Evolutionary conservation across 306 rosid species (phyloP), one percentile per base, ranked within the genome.

Genomic region (Parietaria judaica): DNA sequence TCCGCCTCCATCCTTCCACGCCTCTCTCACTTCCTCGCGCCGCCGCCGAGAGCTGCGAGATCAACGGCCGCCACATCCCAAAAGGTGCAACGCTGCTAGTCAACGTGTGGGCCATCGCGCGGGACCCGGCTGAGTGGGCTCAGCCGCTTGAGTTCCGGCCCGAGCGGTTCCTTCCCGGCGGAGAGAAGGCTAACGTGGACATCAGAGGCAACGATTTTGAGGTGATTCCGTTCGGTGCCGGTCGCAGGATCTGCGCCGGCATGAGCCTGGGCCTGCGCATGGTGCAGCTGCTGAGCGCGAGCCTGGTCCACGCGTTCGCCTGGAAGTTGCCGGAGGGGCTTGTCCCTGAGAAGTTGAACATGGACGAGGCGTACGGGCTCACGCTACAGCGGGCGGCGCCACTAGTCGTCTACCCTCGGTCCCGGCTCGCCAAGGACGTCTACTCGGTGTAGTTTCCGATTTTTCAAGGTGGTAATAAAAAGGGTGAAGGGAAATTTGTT

Each of bases 1-100:
- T 90, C 15, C 85, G 95, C 14, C 85, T 90, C 12, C 97, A 90
- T 72, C 95, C 97, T 0, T 67, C 97, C n/a, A 84, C 97, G 9
- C 97, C 97, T 0, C 86, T 90, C n/a, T 86, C 95, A 1, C 70
- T 90, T 0, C 97, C 97, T 0, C 84, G 89, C 0, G 63, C 79
- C 13, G 84, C 87, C 0, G 14, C 75, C 0, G 65, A 90, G 3
- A 78, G 80, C 31, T 81, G 88, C 58, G 80, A 78, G n/a, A 61
- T 87, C 67, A 63, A 74, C 8, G 75, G 82, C 16, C 80, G 74
- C 62, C 87, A 79, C 60, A 87, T 90, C 14, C 94, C 88, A 0
- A 87, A 87, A 48, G 94, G 87, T 9, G 63, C 96, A 51, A 90
- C 97, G 3, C 74, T 90, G 1, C 36, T 87, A 41, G 97, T 87